Evolutionary conservation across 2,329 filamentous ascomycete genomes (phyloP).

Genomic region (Microdochium trichocladiopsis): DNA sequence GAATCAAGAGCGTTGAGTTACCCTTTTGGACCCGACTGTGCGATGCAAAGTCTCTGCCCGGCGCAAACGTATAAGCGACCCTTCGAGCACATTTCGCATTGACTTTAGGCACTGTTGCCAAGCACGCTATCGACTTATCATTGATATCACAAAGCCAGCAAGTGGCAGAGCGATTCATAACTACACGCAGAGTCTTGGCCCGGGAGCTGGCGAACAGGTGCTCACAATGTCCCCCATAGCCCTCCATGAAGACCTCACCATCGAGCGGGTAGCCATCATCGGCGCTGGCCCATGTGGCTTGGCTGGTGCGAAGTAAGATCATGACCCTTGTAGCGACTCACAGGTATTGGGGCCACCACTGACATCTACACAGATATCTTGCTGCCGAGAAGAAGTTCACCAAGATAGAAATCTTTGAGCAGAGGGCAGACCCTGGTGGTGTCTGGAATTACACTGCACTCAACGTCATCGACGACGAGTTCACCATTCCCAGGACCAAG

Average conservation of each 20-base stretch:
- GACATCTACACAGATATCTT: slow-evolving; percentile 48
- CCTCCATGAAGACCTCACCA: slow-evolving; percentile 10
- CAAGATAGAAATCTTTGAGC: slow-evolving; percentile 63
- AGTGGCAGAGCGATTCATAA: too few relatives aligned
- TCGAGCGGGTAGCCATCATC: slow-evolving; percentile 56
- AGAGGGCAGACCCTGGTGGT: slow-evolving; percentile 57
- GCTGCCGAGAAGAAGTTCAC: slow-evolving; percentile 56
- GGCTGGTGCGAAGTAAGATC: slow-evolving; percentile 43
- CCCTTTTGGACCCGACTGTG: too few relatives aligned
- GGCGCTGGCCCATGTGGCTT: slow-evolving; percentile 68
- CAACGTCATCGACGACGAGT: slow-evolving; percentile 9
- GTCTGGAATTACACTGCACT: slow-evolving; percentile 61
- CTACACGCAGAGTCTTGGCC: too few relatives aligned
- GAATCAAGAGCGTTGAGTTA: too few relatives aligned
- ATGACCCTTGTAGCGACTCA: too few relatives aligned
- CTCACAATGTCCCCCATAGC: slow-evolving; percentile 10
- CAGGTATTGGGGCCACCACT: too few relatives aligned
- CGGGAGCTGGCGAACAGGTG: neutral
- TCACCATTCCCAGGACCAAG: slow-evolving; percentile 15
- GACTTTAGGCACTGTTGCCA: too few relatives aligned
- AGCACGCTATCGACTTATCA: too few relatives aligned
- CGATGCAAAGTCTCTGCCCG: too few relatives aligned
- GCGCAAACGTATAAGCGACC: too few relatives aligned
- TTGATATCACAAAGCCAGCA: too few relatives aligned
- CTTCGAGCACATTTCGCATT: too few relatives aligned